Evolutionary conservation across 768 basidiomycete genomes (phyloP).

Genomic region (Naematelia encephala): DNA sequence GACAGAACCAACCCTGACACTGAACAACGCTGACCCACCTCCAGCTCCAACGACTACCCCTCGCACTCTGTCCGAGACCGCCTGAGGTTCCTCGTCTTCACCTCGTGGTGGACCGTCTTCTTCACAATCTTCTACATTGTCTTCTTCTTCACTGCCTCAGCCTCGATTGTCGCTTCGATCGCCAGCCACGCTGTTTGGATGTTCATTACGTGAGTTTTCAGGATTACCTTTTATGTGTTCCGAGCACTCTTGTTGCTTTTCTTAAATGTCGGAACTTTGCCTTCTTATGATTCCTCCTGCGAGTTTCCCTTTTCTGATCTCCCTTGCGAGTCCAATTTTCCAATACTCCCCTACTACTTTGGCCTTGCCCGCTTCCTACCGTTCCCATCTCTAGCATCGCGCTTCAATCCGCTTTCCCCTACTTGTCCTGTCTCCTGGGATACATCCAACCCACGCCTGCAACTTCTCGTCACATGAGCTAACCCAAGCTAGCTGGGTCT

Average conservation of each 20-base stretch:
- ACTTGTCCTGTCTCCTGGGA: not conserved
- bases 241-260: too few relatives aligned
- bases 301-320: too few relatives aligned
- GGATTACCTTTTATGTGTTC: too few relatives aligned
- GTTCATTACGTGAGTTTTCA: slow-evolving; percentile 41
- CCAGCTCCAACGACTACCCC: slow-evolving; percentile 41
- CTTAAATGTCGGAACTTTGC: too few relatives aligned
- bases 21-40: not conserved
- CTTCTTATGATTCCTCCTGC: too few relatives aligned
- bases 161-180: slow-evolving; percentile 36
- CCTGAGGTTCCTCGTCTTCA: slow-evolving; percentile 47
- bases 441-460: too few relatives aligned
- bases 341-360: not conserved
- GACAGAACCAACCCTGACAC: too few relatives aligned
- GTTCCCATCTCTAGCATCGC: too few relatives aligned
- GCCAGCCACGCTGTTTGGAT: slow-evolving; percentile 43
- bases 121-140: slow-evolving; percentile 44
- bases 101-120: slow-evolving; percentile 50
- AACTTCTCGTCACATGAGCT: not conserved
- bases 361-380: not conserved
- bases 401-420: too few relatives aligned
- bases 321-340: not conserved
- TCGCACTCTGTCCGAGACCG: slow-evolving; percentile 38
- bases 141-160: slow-evolving; percentile 34
- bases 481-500: slow-evolving; percentile 40